Evolutionary conservation across 2,329 filamentous ascomycete genomes (phyloP).

Genomic region (Stagonosporopsis chrysanthemi): DNA sequence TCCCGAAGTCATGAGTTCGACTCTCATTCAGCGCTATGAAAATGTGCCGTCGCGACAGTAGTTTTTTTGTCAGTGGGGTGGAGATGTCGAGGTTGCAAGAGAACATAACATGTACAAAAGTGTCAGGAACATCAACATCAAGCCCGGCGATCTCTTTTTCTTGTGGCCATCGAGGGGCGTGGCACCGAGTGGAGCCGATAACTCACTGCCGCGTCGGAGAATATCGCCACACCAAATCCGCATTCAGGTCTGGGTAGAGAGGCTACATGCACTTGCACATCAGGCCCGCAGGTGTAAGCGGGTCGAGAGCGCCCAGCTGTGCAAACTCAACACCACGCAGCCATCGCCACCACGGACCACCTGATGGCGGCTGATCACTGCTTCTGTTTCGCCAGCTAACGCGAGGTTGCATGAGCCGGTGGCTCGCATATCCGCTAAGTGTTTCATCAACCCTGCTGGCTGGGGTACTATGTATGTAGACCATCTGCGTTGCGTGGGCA

Average conservation of each 20-base stretch:
- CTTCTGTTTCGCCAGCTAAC: constrained; percentile 28
- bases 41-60: too few species aligned
- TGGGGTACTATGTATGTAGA: constrained; percentile 1
- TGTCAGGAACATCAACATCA: neutral
- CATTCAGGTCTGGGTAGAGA: neutral
- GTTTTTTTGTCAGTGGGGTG: too few species aligned
- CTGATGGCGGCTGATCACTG: constrained; percentile 27
- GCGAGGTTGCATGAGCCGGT: constrained; percentile 29
- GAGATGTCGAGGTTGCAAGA: too few species aligned
- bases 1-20: constrained; percentile 43
- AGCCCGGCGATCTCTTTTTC: neutral
- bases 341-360: constrained; percentile 33
- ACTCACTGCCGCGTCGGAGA: neutral
- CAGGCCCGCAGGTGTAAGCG: constrained; percentile 7
- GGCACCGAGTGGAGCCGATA: neutral
- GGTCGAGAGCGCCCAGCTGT: constrained; percentile 24
- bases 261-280: constrained; percentile 1
- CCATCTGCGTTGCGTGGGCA: neutral
- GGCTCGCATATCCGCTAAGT: constrained; percentile 18
- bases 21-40: constrained; percentile 26
- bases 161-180: neutral
- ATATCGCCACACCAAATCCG: neutral
- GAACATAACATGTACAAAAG: neutral
- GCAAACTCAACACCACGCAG: constrained; percentile 42
- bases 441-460: constrained; percentile 17